Evolutionary conservation across 768 basidiomycete genomes (phyloP).

Genomic region (Steccherinum ochraceum): DNA sequence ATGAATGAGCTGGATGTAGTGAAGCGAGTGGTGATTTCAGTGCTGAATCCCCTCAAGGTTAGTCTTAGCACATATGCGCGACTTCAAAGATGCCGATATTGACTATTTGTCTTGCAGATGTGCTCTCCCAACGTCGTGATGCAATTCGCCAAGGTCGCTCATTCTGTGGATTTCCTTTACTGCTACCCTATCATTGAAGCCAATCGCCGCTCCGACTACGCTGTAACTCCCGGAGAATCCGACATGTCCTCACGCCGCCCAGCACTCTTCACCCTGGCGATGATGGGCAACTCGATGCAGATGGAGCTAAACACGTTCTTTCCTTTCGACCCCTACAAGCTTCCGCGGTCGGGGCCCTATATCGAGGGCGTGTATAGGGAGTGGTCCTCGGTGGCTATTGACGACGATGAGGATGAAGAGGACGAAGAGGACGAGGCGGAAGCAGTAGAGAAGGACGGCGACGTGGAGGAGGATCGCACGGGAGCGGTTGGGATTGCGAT

Average conservation of each 20-base stretch:
- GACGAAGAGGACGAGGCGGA: conserved; percentile 47
- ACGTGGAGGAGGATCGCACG: conserved; percentile 1
- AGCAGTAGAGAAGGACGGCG: conserved; percentile 26
- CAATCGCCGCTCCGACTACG: conserved; percentile 67
- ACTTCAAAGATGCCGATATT: too few species aligned
- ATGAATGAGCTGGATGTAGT: conserved; percentile 73
- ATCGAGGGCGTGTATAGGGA: conserved; percentile 85
- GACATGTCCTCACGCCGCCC: conserved; percentile 4
- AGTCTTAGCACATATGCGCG: conserved; percentile 9
- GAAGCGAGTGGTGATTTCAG: conserved; percentile 72
- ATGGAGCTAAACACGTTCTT: conserved; percentile 90
- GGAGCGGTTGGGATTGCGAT: conserved; percentile 11
- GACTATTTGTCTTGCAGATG: conserved; percentile 38
- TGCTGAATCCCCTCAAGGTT: conserved; percentile 89
- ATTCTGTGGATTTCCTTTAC: conserved; percentile 86
- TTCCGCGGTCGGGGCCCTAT: conserved; percentile 70
- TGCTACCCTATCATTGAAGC: conserved; percentile 88
- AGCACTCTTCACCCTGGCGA: conserved; percentile 1
- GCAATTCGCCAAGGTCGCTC: conserved; percentile 92
- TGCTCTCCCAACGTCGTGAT: conserved; percentile 87
- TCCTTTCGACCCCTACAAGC: conserved; percentile 95
- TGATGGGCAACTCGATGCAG: conserved; percentile 34
- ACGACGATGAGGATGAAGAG: conserved; percentile 64
- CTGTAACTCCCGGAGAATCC: conserved; percentile 13
- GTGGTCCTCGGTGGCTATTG: conserved; percentile 76